phyloP scores from a whole-genome alignment of 2,329 filamentous ascomycete genomes.

The Colletotrichum siamense region DNA sequence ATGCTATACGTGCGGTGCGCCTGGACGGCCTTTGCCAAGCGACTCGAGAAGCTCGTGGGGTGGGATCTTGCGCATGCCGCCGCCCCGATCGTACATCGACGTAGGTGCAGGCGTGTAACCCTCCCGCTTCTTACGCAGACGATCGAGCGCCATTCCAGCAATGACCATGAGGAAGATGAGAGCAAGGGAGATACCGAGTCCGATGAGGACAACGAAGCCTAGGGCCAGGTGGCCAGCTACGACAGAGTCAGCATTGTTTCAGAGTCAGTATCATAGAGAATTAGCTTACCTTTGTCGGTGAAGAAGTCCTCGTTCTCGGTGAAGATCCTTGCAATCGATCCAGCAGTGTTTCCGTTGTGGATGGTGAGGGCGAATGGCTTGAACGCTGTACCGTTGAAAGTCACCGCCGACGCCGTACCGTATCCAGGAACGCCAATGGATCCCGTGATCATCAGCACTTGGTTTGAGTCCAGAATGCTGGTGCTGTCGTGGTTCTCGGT shows the following conservation, averaged over 20 bases:
- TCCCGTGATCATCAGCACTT: constrained; percentile 85
- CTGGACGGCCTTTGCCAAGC: constrained; percentile 52
- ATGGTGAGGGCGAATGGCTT: constrained; percentile 83
- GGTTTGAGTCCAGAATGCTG: constrained; percentile 67
- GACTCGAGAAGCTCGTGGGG: constrained; percentile 65
- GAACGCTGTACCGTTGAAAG: constrained; percentile 85
- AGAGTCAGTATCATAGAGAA: neutral
- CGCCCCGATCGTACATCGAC: constrained; percentile 64
- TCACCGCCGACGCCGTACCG: constrained; percentile 82
- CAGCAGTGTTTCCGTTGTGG: constrained; percentile 66
- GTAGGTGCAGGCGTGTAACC: constrained; percentile 82
- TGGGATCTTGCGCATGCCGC: constrained; percentile 64
- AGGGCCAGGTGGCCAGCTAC: constrained; percentile 66
- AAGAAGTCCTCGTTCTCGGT: constrained; percentile 84
- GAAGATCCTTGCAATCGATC: constrained; percentile 83
- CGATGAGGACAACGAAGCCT: constrained; percentile 82
- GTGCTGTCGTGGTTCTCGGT: constrained; percentile 70
- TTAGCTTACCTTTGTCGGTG: constrained; percentile 61
- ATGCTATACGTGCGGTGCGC: constrained; percentile 56
- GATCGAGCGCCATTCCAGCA: constrained; percentile 76
- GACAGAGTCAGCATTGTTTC: constrained; percentile 25
- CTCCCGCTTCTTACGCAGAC: constrained; percentile 76
- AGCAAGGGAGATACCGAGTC: constrained; percentile 77
- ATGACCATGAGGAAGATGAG: constrained; percentile 81
- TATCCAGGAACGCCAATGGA: constrained; percentile 76